Evolutionary conservation across 257 asterid genomes (phyloP), one percentile per base, ranked within the genome.

Genomic region (Salvia splendens): DNA sequence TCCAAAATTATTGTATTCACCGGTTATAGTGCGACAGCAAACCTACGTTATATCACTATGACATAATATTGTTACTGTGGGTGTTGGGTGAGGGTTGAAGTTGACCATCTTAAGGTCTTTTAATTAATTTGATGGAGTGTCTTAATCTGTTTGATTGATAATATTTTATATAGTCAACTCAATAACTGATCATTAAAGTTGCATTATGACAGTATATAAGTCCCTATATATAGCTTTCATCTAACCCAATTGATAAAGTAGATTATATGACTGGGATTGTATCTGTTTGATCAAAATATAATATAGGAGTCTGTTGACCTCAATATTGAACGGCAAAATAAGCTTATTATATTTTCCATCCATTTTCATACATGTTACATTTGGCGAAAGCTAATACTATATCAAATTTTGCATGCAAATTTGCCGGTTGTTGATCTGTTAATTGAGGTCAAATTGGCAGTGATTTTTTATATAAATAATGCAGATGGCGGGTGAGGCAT

Each of bases 381-480:
- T 24, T 24, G 30, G 30, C 30, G 30, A 24, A 24, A 24, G 30
- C 2, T 0, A 20, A 1, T 49, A 49, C 49, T 49, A 24, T 35
- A 65, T 48, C 35, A 30, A 36, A 11, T 12, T 9, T 32, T 12
- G 45, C 60, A 48, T 48, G 69, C 59, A 32, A 28, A 12, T 42
- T 58, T 66, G 54, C 5, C 15, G 73, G 63, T 59, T 54, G 78
- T 70, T 65, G 67, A 57, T 47, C 70, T 46, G 59, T 65, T 58
- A 55, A 69, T 16, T 8, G 30, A 64, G 58, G 76, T 65, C 76
- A 75, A 45, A 64, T 47, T 49, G 58, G 60, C 36, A 64, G 64
- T 50, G 53, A 64, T 66, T 12, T 60, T 55, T 58, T 12, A 64
- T 35, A 40, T 24, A 32, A n/a, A 42, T 15, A 33, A 10, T 59